Evolutionary conservation across 306 rosid species (phyloP).

Genomic region (Oemleria cerasiformis): DNA sequence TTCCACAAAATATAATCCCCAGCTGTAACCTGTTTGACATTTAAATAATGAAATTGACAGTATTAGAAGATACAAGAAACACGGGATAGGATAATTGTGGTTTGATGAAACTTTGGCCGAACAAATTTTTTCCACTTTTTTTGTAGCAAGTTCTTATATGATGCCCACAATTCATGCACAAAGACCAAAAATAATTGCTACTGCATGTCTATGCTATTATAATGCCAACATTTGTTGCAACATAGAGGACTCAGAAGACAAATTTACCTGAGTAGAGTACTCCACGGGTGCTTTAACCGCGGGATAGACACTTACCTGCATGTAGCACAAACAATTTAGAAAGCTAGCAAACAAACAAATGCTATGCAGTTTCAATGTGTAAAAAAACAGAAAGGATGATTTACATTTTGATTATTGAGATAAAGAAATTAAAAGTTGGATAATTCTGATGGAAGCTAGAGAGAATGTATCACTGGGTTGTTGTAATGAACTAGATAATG

Average conservation of each 20-base stretch:
- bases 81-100: background rate
- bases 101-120: background rate
- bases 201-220: background rate
- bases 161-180: background rate
- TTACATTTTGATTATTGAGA: background rate
- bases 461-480: background rate
- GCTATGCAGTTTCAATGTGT: background rate
- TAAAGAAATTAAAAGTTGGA: background rate
- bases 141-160: background rate
- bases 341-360: conserved; percentile 23
- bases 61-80: background rate
- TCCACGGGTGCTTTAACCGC: conserved; percentile 89
- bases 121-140: no score
- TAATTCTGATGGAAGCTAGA: background rate
- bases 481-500: background rate
- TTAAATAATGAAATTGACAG: background rate
- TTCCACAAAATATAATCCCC: conserved; percentile 96
- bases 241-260: background rate
- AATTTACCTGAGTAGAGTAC: conserved; percentile 71
- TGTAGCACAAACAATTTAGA: conserved; percentile 24
- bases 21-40: conserved; percentile 51
- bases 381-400: background rate
- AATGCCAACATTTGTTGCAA: background rate
- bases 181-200: background rate
- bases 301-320: conserved; percentile 89